Evolutionary conservation across 495 filamentous ascomycete species (phyloP).

Genomic region (Penicillium lagena): DNA sequence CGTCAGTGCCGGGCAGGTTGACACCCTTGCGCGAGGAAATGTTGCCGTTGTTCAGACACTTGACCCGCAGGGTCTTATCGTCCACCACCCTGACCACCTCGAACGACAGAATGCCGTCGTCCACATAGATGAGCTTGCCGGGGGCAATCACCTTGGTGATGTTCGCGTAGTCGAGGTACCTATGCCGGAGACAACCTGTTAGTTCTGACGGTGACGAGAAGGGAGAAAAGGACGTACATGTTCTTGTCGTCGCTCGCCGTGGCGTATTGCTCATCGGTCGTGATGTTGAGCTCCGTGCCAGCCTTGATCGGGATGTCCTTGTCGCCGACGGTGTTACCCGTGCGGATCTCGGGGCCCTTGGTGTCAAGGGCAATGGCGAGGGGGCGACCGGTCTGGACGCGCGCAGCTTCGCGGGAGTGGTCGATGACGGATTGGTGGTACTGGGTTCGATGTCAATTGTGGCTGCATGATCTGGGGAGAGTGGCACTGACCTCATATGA

Average conservation of each 20-base stretch:
- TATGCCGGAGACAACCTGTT: constrained; percentile 20
- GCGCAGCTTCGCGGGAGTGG: constrained; percentile 81
- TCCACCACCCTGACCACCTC: constrained; percentile 84
- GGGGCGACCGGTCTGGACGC: constrained; percentile 66
- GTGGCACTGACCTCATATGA: constrained; percentile 66
- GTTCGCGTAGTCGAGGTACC: constrained; percentile 99
- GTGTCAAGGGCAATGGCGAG: constrained; percentile 97
- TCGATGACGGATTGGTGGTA: constrained; percentile 97
- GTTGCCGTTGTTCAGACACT: constrained; percentile 91
- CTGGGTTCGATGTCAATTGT: constrained; percentile 20
- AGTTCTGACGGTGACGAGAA: neutral
- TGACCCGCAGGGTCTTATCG: constrained; percentile 75
- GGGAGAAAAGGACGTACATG: constrained; percentile 60
- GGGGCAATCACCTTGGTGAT: constrained; percentile 94
- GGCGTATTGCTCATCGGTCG: constrained; percentile 93
- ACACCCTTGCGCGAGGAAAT: constrained; percentile 98
- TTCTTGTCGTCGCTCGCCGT: constrained; percentile 77
- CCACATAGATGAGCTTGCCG: constrained; percentile 97
- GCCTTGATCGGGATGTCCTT: constrained; percentile 79
- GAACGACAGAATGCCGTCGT: constrained; percentile 95
- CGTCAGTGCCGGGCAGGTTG: constrained; percentile 96
- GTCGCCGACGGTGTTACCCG: constrained; percentile 82
- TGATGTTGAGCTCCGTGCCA: constrained; percentile 84
- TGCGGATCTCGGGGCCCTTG: constrained; percentile 98
- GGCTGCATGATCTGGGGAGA: constrained; percentile 1